Percentiles rank a stretch among this genome's conserved stretches.
phyloP scores from a whole-genome alignment of 495 filamentous ascomycete species.

The Evernia prunastri region DNA sequence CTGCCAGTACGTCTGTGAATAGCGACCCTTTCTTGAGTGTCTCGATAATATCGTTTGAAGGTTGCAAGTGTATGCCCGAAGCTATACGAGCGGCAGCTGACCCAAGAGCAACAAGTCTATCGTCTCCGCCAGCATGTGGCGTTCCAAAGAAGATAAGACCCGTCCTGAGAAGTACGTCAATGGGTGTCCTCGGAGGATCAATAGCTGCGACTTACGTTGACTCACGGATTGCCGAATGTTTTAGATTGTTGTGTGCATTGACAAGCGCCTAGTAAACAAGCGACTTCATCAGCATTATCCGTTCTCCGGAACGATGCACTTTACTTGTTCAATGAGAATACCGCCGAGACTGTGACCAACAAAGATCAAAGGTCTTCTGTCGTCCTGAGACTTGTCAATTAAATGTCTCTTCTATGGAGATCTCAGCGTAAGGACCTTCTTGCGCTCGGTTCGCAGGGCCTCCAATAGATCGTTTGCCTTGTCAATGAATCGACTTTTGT shows the following conservation, averaged over 20 bases:
- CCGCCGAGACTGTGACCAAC: conserved; percentile 16
- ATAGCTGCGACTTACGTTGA: too few species aligned
- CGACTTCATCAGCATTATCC: too few species aligned
- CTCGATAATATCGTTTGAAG: conserved; percentile 17
- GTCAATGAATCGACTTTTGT: conserved; percentile 7
- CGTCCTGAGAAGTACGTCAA: too few species aligned
- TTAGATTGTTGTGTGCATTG: conserved; percentile 9
- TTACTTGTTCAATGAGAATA: conserved; percentile 8
- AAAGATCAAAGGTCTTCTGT: conserved; percentile 12
- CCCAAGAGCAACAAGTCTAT: conserved; percentile 8
- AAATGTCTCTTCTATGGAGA: too few species aligned
- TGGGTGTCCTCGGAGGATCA: too few species aligned
- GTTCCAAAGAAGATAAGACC: conserved; percentile 20
- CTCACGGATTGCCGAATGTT: neutral
- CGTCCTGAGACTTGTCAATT: too few species aligned
- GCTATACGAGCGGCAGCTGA: conserved; percentile 11
- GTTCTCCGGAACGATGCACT: too few species aligned
- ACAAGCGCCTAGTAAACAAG: conserved; percentile 14
- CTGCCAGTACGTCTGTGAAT: conserved; percentile 17
- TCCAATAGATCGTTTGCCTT: conserved; percentile 13
- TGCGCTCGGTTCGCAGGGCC: neutral
- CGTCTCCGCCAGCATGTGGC: conserved; percentile 20
- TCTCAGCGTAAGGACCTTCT: too few species aligned
- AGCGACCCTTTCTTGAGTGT: conserved; percentile 18
- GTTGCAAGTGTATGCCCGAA: neutral